A percentile compares a stretch with the other conserved stretches of the same genome.
These are phyloP conservation scores for Mucor mucedo DNA, from an alignment of 371 early-diverging fungal genomes.

Conservation along the genomic window DNA sequence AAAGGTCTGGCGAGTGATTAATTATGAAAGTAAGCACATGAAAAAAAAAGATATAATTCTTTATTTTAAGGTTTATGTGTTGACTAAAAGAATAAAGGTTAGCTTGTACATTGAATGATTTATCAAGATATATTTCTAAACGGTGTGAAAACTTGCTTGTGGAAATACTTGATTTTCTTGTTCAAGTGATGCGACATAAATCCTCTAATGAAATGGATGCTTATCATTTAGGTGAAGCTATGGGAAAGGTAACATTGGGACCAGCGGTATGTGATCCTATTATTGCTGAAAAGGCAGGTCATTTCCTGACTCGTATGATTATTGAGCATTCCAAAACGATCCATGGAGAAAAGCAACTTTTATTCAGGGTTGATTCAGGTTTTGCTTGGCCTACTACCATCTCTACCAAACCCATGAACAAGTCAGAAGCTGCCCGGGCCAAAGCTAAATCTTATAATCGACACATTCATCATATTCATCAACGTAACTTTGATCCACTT, in stretches of 20 bases:
- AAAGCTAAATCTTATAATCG: conserved; percentile 50
- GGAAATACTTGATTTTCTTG: conserved; percentile 49
- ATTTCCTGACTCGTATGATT: conserved; percentile 52
- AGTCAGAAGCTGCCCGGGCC: conserved; percentile 42
- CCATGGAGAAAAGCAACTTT: conserved; percentile 25
- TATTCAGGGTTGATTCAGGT: conserved; percentile 30
- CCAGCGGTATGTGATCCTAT: conserved; percentile 52
- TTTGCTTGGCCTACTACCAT: conserved; percentile 15
- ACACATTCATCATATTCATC: conserved; percentile 34
- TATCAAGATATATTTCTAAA: conserved; percentile 12
- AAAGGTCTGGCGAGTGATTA: conserved; percentile 50
- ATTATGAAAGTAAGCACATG: conserved; percentile 56
- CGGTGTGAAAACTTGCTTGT: conserved; percentile 38
- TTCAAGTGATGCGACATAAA: conserved; percentile 49
- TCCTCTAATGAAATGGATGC: conserved; percentile 46
- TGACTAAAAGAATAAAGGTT: background rate
- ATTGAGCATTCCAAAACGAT: conserved; percentile 51
- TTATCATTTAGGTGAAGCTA: conserved; percentile 50
- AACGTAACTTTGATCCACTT: conserved; percentile 32
- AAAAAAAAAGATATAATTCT: too few species aligned
- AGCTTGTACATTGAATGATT: conserved; percentile 19
- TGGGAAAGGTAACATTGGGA: conserved; percentile 52
- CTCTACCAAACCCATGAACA: conserved; percentile 25
- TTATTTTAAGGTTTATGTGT: background rate
- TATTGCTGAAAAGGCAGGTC: conserved; percentile 51